Percentiles rank a stretch among this genome's conserved stretches.
phyloP scores from a whole-genome alignment of 2,329 filamentous ascomycete genomes.

The Alternaria gaisen region DNA sequence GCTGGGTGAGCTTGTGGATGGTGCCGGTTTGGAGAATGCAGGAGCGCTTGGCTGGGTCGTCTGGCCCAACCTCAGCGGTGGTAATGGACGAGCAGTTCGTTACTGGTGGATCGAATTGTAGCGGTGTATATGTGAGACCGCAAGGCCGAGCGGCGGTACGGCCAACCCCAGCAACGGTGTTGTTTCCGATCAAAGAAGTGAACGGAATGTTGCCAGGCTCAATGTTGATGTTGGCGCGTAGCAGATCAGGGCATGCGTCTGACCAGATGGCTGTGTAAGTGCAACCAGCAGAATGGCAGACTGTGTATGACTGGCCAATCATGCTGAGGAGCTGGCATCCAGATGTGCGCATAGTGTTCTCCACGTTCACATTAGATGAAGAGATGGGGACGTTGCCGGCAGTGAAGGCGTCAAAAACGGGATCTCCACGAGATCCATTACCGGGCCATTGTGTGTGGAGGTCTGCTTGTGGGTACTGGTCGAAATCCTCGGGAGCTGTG shows the following conservation, averaged over 20 bases:
- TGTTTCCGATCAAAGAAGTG: conserved; percentile 15
- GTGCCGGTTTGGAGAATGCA: conserved; percentile 27
- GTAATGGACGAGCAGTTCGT: conserved; percentile 25
- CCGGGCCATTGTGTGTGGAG: conserved; percentile 35
- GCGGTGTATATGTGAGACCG: conserved; percentile 30
- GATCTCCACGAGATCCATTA: conserved; percentile 25
- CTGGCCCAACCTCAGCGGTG: conserved; percentile 23
- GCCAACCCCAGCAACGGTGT: conserved; percentile 13
- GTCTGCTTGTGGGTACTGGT: conserved; percentile 25
- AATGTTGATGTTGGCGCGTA: conserved; percentile 36
- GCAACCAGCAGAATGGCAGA: conserved; percentile 33
- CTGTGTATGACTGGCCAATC: conserved; percentile 29
- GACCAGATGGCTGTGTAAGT: conserved; percentile 33
- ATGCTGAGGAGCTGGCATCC: conserved; percentile 26
- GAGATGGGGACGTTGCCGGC: conserved; percentile 26
- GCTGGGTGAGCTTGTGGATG: conserved; percentile 29
- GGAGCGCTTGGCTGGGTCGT: conserved; percentile 21
- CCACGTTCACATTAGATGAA: conserved; percentile 25
- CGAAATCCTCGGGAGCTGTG: conserved; percentile 22
- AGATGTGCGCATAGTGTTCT: conserved; percentile 29
- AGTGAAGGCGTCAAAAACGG: conserved; percentile 32
- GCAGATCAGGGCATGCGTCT: conserved; percentile 30
- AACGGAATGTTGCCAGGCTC: conserved; percentile 31
- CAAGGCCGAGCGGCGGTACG: conserved; percentile 28
- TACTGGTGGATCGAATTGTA: conserved; percentile 26